Base-by-base conservation (phyloP, 2,329 filamentous ascomycete genomes). In the Aspergillus amoenus region DNA sequence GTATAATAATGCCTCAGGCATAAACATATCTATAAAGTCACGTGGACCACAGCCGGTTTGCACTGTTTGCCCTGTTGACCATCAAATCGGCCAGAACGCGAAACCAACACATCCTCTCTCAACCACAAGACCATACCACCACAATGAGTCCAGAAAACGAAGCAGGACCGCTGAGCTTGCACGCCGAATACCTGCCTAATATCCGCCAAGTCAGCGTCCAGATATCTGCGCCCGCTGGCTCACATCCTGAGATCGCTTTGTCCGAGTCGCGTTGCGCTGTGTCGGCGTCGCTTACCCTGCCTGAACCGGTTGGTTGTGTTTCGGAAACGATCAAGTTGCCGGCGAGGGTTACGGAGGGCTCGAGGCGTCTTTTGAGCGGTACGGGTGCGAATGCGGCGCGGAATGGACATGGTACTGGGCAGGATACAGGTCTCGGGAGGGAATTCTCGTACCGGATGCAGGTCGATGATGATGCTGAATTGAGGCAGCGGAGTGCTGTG, bases 141-240 rank as follows among this genome's bases (percentile, higher is more conserved):
- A 47, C 34, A 37, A 47, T 24, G 12, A 18, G 3, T 1, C 11
- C 9, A 9, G 27, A 15, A 34, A 18, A 5, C 17, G 15, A 37
- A 47, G 15, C 43, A 30, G 43, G 24, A 4, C n/a, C 24, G 5
- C 49, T 79, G 2, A 52, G 75, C 42, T 73, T 87, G 13, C 86
- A 87, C 61, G 82, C 84, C 22, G 85, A 88, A 68, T 77, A 85
- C 15, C 73, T 87, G 39, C 78, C 83, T 37, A 81, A 87, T 61
- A 85, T 87, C 60, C 81, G 82, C 42, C 84, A 85, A 58, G 74
- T 86, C 42, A 83, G 82, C 3, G 74, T 87, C 15, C 81, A 84
- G 62, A 79, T 82, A 2, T 82, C 80, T 2, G 70, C 85, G 5
- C 72, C 69, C 2, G 49, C 58, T 42, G 52, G 46, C 15, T 41